Conservation (phyloP, 2,329 filamentous ascomycete genomes). For the Triangularia setosa region DNA sequence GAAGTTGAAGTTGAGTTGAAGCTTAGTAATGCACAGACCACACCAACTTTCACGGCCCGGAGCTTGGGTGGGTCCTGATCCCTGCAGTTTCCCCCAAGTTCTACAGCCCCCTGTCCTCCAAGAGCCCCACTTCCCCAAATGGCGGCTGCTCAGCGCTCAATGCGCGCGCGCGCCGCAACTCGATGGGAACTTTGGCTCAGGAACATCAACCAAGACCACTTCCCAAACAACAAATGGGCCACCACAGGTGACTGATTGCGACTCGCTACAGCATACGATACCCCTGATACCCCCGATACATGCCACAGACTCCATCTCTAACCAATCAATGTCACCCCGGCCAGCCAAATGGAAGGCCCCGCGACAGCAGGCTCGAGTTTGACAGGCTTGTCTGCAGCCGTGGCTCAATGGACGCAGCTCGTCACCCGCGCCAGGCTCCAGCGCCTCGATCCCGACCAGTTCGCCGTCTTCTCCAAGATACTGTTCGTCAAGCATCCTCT, state of each 20-base stretch:
- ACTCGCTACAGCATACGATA: background rate
- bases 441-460: conserved; percentile 51
- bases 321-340: background rate
- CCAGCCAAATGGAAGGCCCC: background rate
- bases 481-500: conserved; percentile 51
- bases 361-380: background rate
- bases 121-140: background rate
- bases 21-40: background rate
- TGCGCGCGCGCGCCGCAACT: background rate
- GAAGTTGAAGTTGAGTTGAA: background rate
- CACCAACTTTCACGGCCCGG: background rate
- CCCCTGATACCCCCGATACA: background rate
- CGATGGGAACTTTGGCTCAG: background rate
- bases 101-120: background rate
- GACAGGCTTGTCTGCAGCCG: conserved; percentile 18
- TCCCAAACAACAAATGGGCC: background rate
- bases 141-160: background rate
- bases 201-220: background rate
- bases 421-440: conserved; percentile 46
- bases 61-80: background rate
- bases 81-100: background rate
- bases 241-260: background rate
- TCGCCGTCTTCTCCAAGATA: conserved; percentile 48
- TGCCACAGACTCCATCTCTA: background rate
- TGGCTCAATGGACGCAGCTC: conserved; percentile 48